Evolutionary conservation across 768 basidiomycete species (phyloP).

Genomic region (Hirschioporus abietinus): DNA sequence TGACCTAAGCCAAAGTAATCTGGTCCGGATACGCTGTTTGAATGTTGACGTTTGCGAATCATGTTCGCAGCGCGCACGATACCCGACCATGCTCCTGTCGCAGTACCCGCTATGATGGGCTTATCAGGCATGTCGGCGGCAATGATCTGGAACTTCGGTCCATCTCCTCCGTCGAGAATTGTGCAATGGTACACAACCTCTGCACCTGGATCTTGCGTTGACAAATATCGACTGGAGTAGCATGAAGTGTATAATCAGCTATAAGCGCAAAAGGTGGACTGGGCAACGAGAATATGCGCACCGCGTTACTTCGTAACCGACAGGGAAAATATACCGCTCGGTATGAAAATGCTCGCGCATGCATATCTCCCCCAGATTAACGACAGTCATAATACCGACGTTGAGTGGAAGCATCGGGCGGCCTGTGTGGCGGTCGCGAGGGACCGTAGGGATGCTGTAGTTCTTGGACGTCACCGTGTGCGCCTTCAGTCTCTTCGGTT

Average conservation of each 20-base stretch:
- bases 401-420: constrained; percentile 72
- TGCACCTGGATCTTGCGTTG: constrained; percentile 58
- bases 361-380: constrained; percentile 68
- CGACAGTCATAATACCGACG: constrained; percentile 84
- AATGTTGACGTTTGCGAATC: constrained; percentile 76
- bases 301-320: constrained; percentile 82
- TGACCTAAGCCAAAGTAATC: constrained; percentile 86
- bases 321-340: constrained; percentile 84
- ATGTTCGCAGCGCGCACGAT: constrained; percentile 81
- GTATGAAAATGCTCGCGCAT: constrained; percentile 84
- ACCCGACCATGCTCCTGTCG: constrained; percentile 81
- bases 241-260: too few species aligned
- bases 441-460: constrained; percentile 73
- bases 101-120: constrained; percentile 78
- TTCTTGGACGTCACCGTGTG: constrained; percentile 77
- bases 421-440: constrained; percentile 59
- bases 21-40: constrained; percentile 83
- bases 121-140: constrained; percentile 66
- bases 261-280: constrained; percentile 6
- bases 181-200: constrained; percentile 80
- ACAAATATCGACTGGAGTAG: constrained; percentile 61
- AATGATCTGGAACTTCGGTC: constrained; percentile 81
- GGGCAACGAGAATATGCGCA: constrained; percentile 25
- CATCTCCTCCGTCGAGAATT: constrained; percentile 80
- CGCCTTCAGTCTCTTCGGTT: constrained; percentile 74